phyloP scores from a whole-genome alignment of 169 alveolate genomes.

The Eimeria necatrix region DNA sequence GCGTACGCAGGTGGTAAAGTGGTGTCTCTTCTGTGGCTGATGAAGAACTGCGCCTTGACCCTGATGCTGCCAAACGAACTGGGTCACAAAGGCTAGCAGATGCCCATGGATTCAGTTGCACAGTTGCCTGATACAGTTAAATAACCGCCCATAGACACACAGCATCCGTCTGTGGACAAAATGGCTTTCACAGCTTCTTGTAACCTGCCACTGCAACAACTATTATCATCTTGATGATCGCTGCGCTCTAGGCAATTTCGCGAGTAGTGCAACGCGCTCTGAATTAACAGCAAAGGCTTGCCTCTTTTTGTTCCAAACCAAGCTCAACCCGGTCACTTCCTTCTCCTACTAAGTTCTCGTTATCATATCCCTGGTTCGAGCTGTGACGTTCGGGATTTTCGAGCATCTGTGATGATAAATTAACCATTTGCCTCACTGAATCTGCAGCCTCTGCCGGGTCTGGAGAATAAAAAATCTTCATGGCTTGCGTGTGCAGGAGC shows the following conservation, averaged over 20 bases:
- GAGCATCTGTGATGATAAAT: slow-evolving; percentile 35
- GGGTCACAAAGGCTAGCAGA: slow-evolving; percentile 64
- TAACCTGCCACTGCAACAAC: no score
- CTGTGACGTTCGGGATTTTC: neutral
- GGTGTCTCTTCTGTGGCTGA: neutral
- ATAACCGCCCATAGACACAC: neutral
- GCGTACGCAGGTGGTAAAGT: neutral
- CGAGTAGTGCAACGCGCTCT: neutral
- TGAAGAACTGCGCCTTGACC: neutral
- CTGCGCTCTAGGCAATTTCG: neutral
- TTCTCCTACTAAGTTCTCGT: neutral
- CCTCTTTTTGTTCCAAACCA: slow-evolving; percentile 23
- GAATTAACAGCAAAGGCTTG: neutral
- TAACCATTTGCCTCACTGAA: slow-evolving; percentile 33
- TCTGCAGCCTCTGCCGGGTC: slow-evolving; percentile 66
- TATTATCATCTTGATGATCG: neutral
- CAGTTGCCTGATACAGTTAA: neutral
- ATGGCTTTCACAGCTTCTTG: no score
- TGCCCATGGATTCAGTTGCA: slow-evolving; percentile 34
- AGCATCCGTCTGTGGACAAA: neutral
- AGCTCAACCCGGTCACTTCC: neutral
- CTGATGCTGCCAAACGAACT: neutral
- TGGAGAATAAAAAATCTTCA: slow-evolving; percentile 47
- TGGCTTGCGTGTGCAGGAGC: slow-evolving; percentile 54
- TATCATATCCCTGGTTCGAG: neutral